Conservation (phyloP, 352 stramenopile species). For the Phytophthora podocarpi region DNA sequence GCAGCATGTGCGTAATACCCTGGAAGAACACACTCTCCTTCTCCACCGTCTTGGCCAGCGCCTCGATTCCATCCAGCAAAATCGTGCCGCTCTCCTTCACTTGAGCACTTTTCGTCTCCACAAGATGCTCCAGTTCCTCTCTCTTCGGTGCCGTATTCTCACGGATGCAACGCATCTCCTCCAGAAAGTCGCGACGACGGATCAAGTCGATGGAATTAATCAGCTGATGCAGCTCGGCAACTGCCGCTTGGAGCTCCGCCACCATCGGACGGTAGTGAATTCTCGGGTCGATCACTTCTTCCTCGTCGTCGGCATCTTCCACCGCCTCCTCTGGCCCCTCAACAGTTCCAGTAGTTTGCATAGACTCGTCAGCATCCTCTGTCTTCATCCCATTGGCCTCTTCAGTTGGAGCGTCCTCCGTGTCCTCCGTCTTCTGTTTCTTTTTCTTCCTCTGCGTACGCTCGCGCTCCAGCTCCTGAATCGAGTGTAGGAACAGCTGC, state of each 20-base stretch:
- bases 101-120: conserved; percentile 78
- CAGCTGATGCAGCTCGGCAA: conserved; percentile 83
- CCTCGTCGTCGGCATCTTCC: conserved; percentile 39
- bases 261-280: conserved; percentile 89
- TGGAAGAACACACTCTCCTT: conserved; percentile 89
- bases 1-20: conserved; percentile 75
- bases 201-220: conserved; percentile 91
- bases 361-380: conserved; percentile 40
- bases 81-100: conserved; percentile 81
- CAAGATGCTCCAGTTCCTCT: conserved; percentile 79
- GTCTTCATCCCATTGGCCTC: conserved; percentile 30
- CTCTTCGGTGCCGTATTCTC: conserved; percentile 85
- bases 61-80: conserved; percentile 72
- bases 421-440: conserved; percentile 39
- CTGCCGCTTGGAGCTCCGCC: conserved; percentile 73
- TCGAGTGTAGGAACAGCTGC: conserved; percentile 84
- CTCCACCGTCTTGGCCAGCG: conserved; percentile 66
- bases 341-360: conserved; percentile 24
- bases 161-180: conserved; percentile 87
- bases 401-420: conserved; percentile 9
- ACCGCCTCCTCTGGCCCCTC: conserved; percentile 27
- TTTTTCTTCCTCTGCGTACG: conserved; percentile 68
- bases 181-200: conserved; percentile 73
- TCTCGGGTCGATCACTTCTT: conserved; percentile 86
- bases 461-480: conserved; percentile 77